Percentiles rank a stretch among this genome's conserved stretches.
These are phyloP conservation scores for Wickerhamiella sorbophila DNA, from an alignment of 805 yeast species.

Conservation along the genomic window DNA sequence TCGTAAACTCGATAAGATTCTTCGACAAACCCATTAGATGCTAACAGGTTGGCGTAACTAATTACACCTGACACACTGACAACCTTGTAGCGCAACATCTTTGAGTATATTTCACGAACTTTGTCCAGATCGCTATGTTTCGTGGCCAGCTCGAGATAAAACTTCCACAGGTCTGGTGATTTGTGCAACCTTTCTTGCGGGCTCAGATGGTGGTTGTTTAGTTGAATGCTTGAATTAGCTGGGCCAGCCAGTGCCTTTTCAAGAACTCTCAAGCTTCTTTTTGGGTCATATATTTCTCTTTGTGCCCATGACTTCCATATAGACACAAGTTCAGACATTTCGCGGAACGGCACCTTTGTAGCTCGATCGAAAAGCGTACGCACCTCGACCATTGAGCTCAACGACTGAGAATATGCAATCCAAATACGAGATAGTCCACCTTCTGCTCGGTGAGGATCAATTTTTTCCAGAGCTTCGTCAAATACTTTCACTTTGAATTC, in stretches of 20 bases:
- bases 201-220: constrained; percentile 31
- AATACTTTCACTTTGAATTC: constrained; percentile 38
- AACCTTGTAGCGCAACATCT: constrained; percentile 40
- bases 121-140: constrained; percentile 30
- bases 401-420: background rate
- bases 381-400: background rate
- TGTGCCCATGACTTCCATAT: constrained; percentile 71
- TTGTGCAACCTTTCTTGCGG: constrained; percentile 49
- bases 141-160: constrained; percentile 58
- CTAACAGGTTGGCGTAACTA: constrained; percentile 50
- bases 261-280: constrained; percentile 29
- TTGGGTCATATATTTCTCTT: constrained; percentile 38
- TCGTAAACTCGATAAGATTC: constrained; percentile 51
- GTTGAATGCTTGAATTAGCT: constrained; percentile 23
- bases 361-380: constrained; percentile 50
- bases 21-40: constrained; percentile 33
- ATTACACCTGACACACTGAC: constrained; percentile 56
- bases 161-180: constrained; percentile 54
- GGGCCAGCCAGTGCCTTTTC: constrained; percentile 32
- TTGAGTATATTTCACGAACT: constrained; percentile 36
- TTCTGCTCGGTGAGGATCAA: constrained; percentile 38
- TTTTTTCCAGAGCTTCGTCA: constrained; percentile 48
- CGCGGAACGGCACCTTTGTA: constrained; percentile 51
- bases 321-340: constrained; percentile 48
- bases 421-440: background rate